phyloP scores from a whole-genome alignment of 371 early-diverging fungal species.

The Saksenaea oblongispora region DNA sequence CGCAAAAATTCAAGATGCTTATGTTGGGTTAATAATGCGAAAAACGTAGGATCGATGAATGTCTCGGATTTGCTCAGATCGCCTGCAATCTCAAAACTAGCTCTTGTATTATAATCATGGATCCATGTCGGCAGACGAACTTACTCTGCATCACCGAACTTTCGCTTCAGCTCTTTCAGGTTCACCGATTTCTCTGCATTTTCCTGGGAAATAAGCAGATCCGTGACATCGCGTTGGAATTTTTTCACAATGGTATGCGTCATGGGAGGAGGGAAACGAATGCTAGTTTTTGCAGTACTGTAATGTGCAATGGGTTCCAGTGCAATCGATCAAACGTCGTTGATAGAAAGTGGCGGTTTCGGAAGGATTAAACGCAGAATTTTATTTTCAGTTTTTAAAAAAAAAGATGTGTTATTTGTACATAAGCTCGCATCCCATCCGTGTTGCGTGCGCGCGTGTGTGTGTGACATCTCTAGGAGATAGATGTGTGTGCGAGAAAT shows the following conservation, averaged over 20 bases:
- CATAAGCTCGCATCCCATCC: no score
- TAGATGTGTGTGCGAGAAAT: no score
- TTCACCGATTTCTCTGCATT: background rate
- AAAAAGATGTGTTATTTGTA: no score
- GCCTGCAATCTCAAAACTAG: background rate
- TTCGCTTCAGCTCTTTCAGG: background rate
- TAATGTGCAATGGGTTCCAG: background rate
- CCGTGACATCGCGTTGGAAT: background rate
- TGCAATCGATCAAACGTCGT: no score
- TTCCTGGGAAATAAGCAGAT: background rate
- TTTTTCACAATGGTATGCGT: background rate
- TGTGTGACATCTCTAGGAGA: no score
- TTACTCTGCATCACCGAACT: background rate
- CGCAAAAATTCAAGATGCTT: slow-evolving; percentile 7
- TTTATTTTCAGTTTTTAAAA: no score
- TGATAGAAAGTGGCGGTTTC: no score
- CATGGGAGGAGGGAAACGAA: background rate
- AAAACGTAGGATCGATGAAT: slow-evolving; percentile 29
- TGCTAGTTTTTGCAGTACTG: no score
- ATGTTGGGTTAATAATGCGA: slow-evolving; percentile 18
- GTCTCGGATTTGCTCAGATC: slow-evolving; percentile 11
- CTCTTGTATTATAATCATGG: background rate
- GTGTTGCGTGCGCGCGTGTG: no score
- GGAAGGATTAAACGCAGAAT: no score
- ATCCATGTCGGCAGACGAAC: background rate